Evolutionary conservation across 1,284 basidiomycete species (phyloP), one percentile per base, ranked within the genome.

Genomic region (Irpex sp.): DNA sequence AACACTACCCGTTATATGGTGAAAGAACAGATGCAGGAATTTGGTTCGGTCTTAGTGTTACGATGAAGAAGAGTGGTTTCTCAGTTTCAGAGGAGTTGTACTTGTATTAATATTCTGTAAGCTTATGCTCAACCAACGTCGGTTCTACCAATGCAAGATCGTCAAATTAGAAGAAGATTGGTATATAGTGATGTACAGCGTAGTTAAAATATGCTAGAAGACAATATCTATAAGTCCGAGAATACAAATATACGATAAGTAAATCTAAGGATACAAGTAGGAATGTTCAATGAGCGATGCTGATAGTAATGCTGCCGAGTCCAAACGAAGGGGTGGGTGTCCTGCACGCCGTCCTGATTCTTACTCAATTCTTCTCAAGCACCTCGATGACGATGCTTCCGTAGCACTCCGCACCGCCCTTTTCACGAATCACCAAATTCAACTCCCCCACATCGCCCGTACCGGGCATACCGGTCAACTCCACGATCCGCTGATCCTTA

Each of bases 381-480:
- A 90, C 83, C 67, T 89, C 85, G 15, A 90, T 78, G 37, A 84
- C 74, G 48, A 86, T 81, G 62, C 78, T 78, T 52, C 81, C 85
- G 8, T 89, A 74, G 69, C 87, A 87, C 56, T 76, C 76, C 4
- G 78, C 80, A 54, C 79, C 79, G 57, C 78, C 79, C 19, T 73
- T 75, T 58, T 77, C 78, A 70, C 84, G 89, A 52, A 91, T 79
- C 2, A 85, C 86, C 59, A 89, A 76, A 44, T 80, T 78, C 64
- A 83, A 72, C 71, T 84, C 81, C 37, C 88, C 88, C 34, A 85
- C 70, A 66, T 90, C 86, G 13, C 73, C 72, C 36, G 76, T 74
- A 37, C 69, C 70, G 3, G 88, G 85, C 48, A 82, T 76, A 17
- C 88, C 88, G 68, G 79, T 82, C 54, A 89, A 78, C 70, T 88